Evolutionary conservation across 192 early-diverging fungal species (phyloP).

Genomic region (Backusella morwellensis): DNA sequence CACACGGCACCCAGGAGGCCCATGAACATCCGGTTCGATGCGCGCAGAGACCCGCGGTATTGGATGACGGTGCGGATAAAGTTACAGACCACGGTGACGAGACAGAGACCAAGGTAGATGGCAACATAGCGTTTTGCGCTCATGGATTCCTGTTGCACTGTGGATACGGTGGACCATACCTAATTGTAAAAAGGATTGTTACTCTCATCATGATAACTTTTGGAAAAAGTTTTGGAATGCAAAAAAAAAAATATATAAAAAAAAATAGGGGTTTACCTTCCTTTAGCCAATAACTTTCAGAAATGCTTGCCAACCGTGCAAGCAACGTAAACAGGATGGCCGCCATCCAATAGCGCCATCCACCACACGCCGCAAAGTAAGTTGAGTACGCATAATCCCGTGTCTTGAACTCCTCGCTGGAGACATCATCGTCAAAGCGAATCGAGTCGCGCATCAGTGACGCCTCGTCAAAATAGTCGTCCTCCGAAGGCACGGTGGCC

Average conservation of each 20-base stretch:
- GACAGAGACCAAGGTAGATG: conserved; percentile 21
- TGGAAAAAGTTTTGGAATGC: no score
- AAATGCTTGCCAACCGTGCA: conserved; percentile 44
- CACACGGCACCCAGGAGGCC: conserved; percentile 52
- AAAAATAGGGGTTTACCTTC: conserved; percentile 26
- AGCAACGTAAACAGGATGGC: conserved; percentile 38
- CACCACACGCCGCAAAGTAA: conserved; percentile 68
- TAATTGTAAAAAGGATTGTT: neutral
- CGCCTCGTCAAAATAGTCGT: conserved; percentile 16
- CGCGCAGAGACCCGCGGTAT: conserved; percentile 50
- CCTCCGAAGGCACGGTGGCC: neutral
- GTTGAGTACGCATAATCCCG: conserved; percentile 51
- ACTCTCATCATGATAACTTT: no score
- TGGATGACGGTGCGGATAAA: conserved; percentile 47
- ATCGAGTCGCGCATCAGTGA: conserved; percentile 10
- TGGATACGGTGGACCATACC: conserved; percentile 18
- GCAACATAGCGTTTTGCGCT: conserved; percentile 10
- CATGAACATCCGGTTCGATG: conserved; percentile 53
- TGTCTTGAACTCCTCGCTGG: neutral
- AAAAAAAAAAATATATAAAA: neutral
- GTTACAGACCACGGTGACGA: conserved; percentile 45
- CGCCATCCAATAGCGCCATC: conserved; percentile 54
- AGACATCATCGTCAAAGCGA: neutral
- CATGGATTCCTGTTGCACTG: neutral
- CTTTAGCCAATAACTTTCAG: conserved; percentile 52